A percentile compares a stretch with the other conserved stretches of the same genome.
Conservation (phyloP, 2,329 filamentous ascomycete species). For the Aspergillus glaucus region DNA sequence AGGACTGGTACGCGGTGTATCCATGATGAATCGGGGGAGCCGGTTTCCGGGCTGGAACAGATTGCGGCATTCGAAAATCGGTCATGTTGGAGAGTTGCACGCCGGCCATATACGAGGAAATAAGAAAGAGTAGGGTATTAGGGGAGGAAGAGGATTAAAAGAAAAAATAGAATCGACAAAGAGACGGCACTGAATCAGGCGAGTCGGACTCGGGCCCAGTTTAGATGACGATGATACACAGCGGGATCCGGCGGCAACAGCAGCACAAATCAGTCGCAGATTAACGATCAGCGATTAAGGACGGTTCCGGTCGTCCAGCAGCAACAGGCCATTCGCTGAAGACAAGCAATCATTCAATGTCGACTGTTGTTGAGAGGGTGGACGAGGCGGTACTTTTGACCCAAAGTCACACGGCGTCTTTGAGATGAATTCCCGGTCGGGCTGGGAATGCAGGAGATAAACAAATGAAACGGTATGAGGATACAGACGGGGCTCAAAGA, state of each 20-base stretch:
- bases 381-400: no score
- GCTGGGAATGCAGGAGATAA: no score
- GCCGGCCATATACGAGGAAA: constrained; percentile 19
- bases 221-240: background rate
- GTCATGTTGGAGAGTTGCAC: constrained; percentile 28
- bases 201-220: no score
- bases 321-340: no score
- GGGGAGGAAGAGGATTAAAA: background rate
- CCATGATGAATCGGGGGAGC: constrained; percentile 17
- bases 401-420: no score
- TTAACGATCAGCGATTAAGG: background rate
- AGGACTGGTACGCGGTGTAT: constrained; percentile 19
- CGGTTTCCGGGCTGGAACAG: constrained; percentile 28
- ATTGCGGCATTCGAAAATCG: constrained; percentile 33
- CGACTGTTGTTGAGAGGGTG: no score
- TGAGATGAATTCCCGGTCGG: no score
- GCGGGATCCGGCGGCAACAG: background rate
- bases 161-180: background rate
- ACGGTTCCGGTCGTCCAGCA: no score
- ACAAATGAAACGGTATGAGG: no score
- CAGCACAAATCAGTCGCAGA: background rate
- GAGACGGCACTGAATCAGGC: background rate
- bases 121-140: background rate
- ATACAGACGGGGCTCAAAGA: no score
- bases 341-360: no score